Percentiles rank a stretch among this genome's conserved stretches.
These are phyloP conservation scores for Colletotrichum sp. DNA, from an alignment of 2,329 filamentous ascomycete species.

Conservation along the genomic window DNA sequence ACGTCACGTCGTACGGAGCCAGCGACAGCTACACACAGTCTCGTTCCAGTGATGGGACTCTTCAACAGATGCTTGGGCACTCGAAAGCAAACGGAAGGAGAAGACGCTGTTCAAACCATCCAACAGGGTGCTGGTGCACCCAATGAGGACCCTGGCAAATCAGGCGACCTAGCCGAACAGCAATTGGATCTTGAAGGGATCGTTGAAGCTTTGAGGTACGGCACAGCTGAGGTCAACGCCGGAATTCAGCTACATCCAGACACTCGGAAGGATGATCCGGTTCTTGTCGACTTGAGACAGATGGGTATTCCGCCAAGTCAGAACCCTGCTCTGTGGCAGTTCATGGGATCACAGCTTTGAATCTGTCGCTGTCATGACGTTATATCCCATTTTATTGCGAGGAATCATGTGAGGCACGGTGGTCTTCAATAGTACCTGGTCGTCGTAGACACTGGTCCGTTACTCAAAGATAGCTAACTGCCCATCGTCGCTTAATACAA, in stretches of 20 bases:
- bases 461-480: neutral
- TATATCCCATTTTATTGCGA: neutral
- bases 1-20: neutral
- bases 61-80: neutral
- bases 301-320: neutral
- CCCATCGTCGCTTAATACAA: neutral
- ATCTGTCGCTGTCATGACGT: neutral
- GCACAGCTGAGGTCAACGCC: neutral
- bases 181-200: neutral
- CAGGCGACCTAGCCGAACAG: neutral
- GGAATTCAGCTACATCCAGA: neutral
- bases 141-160: neutral
- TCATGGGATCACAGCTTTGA: neutral
- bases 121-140: neutral
- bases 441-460: neutral
- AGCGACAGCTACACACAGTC: neutral
- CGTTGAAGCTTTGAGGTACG: neutral
- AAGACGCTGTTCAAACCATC: neutral
- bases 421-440: neutral
- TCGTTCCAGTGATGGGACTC: neutral
- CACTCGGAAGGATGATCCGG: neutral
- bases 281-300: neutral
- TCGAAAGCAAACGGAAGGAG: neutral
- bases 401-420: neutral
- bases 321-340: neutral